These are phyloP conservation scores for Leccinum longicurvipes DNA, from an alignment of 768 basidiomycete species.

Conservation along the genomic window DNA sequence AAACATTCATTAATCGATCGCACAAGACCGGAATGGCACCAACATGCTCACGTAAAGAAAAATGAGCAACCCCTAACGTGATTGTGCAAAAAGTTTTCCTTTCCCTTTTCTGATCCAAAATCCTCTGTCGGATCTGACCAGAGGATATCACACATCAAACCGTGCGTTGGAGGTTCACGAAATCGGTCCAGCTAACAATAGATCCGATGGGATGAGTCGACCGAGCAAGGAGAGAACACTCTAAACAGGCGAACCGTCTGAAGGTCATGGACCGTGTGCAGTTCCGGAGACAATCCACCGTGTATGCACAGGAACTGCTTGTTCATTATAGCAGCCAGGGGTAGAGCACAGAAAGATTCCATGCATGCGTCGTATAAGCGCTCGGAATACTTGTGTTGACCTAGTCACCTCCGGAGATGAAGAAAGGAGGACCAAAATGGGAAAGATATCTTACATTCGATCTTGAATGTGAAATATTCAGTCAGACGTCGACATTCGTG, in stretches of 20 bases:
- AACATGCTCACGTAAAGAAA: conserved; percentile 61
- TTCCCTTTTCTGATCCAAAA: conserved; percentile 64
- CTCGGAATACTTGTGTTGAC: conserved; percentile 75
- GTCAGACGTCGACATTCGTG: conserved; percentile 67
- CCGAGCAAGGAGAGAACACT: not conserved
- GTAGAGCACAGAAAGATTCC: conserved; percentile 69
- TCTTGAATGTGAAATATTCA: conserved; percentile 62
- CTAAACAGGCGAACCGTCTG: conserved; percentile 41
- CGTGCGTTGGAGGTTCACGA: conserved; percentile 68
- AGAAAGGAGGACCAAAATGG: not conserved
- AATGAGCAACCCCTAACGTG: conserved; percentile 72
- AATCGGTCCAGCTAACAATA: conserved; percentile 60
- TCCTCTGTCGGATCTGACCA: conserved; percentile 76
- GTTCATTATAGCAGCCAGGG: conserved; percentile 75
- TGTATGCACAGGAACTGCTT: conserved; percentile 79
- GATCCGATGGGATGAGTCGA: not conserved
- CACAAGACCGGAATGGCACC: not conserved
- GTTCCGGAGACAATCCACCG: conserved; percentile 68
- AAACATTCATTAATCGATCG: not conserved
- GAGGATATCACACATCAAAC: conserved; percentile 73
- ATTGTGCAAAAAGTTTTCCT: conserved; percentile 67
- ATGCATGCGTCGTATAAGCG: conserved; percentile 73
- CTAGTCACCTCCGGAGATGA: conserved; percentile 29
- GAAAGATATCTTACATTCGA: conserved; percentile 37
- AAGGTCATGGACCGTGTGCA: conserved; percentile 65